Base-by-base conservation (phyloP, 163 green algal genomes). In the Scenedesmus sp. region DNA sequence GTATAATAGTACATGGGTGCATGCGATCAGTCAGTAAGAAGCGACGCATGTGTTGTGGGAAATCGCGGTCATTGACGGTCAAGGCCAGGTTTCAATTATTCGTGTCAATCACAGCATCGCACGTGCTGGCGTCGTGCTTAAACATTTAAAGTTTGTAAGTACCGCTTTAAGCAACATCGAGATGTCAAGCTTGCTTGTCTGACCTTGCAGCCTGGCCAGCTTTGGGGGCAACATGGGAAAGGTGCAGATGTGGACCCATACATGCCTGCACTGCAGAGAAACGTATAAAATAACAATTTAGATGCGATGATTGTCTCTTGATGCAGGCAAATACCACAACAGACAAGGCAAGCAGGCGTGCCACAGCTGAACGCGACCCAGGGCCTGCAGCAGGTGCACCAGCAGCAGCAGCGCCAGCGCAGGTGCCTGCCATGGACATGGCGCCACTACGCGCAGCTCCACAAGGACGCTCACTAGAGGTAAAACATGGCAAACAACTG, bases 391-490 rank as follows among this genome's bases (percentile, higher is more conserved):
- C 70, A 79, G 5, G 12, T 6, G 70, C 70, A 2, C 20, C 70
- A 79, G 70, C 77, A 62, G 77, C 77, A n/a, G 34, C 26, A 56
- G 34, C 12, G 2, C 77, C 77, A 59, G 77, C 77, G 34, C 77
- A 85, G 77, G 46, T 59, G 13, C 77, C 77, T 3, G 10, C 77
- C 13, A 57, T 34, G 77, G 77, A 59, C 46, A 34, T 85, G 0
- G 77, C 77, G 46, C 77, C 77, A n/a, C 77, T 85, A 6, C 77
- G 77, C 26, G 77, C 77, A 57, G 77, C 77, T 7, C 77, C 77
- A 59, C 77, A 85, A 26, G 77, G 77, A 59, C 81, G 81, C 12
- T 86, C 54, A 34, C 16, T 86, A 20, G 81, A 86, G 81, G 81
- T 86, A 26, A 10, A 59, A 10, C 8, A 2, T 20, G n/a, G 62